Base-by-base conservation (phyloP, 169 alveolate species). In the Cryptosporidium muris region DNA sequence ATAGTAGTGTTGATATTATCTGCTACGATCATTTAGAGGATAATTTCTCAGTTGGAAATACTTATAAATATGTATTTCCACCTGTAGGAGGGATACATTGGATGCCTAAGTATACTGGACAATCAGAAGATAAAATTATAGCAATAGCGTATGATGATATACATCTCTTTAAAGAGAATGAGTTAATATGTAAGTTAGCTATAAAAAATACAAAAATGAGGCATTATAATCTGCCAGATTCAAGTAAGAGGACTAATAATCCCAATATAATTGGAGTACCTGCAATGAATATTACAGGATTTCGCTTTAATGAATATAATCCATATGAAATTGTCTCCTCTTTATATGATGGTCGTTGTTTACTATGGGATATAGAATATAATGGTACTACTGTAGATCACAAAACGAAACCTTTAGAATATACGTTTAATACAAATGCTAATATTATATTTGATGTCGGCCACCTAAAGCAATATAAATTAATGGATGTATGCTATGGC, bases 71-170 rank as follows among this genome's bases (percentile, higher is more conserved):
- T 40, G 25, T 74, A 45, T 74, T 74, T 48, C 54, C 74, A 34
- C 85, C 85, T 2, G 68, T 74, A 8, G 85, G 85, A 14, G 85
- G 85, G 9, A 51, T 74, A n/a, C 68, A 53, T 60, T 74, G 85
- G 85, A 74, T 74, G 85, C 85, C 85, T 47, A 62, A 63, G 47
- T 9, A 60, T n/a, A 40, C 4, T 47, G 36, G 42, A 34, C 8
- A 48, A 2, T 45, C 60, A 36, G 85, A 74, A 14, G 85, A 58
- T 16, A 74, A 45, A 25, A 54, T 74, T 34, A 47, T 74, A 25
- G 85, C 64, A 74, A 74, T 63, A 42, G 85, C 56, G 43, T 58
- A 68, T 25, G 85, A 74, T 34, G 60, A 68, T 43, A 74, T 74
- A 14, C 42, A 11, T 6, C 49, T 74, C 3, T 74, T 74, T 58